Conservation (phyloP, 768 basidiomycete genomes). For the Sporobolomyces phaffii region DNA sequence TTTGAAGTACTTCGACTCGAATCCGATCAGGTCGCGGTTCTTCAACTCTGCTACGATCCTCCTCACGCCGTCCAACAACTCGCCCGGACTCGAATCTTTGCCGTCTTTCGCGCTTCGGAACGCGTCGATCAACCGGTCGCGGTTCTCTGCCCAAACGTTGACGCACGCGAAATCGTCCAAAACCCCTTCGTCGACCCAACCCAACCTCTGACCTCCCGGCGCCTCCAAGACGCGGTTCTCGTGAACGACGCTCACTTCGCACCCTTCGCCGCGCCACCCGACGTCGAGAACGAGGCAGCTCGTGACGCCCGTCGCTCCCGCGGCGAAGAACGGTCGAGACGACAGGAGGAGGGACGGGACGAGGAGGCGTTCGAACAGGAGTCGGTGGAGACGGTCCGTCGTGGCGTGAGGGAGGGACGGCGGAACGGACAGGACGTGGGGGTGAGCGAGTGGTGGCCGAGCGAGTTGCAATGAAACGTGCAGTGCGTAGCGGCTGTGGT, state of each 20-base stretch:
- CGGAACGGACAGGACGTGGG: conserved; percentile 67
- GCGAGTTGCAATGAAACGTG: conserved; percentile 68
- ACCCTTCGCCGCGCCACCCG: conserved; percentile 56
- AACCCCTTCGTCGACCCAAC: conserved; percentile 59
- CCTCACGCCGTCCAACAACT: conserved; percentile 57
- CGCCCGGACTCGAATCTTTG: conserved; percentile 59
- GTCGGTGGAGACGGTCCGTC: conserved; percentile 68
- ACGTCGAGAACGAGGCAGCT: conserved; percentile 77
- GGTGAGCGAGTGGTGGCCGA: conserved; percentile 80
- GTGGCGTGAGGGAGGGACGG: conserved; percentile 61
- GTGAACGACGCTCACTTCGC: conserved; percentile 70
- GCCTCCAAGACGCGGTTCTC: conserved; percentile 62
- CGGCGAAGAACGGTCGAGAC: conserved; percentile 74
- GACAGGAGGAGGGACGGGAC: conserved; percentile 73
- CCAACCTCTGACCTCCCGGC: conserved; percentile 54
- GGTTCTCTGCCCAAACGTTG: conserved; percentile 44
- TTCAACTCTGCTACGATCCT: conserved; percentile 39
- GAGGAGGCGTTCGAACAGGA: conserved; percentile 90
- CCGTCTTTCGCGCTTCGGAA: conserved; percentile 58
- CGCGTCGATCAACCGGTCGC: conserved; percentile 51
- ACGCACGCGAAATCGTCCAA: conserved; percentile 72
- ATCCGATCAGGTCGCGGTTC: conserved; percentile 27
- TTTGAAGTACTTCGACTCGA: conserved; percentile 40
- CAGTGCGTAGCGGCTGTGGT: conserved; percentile 60
- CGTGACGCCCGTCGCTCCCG: conserved; percentile 68